Percentiles rank a stretch among this genome's conserved stretches.
phyloP scores from a whole-genome alignment of 1,284 basidiomycete genomes.

The Pterulicium gracile region DNA sequence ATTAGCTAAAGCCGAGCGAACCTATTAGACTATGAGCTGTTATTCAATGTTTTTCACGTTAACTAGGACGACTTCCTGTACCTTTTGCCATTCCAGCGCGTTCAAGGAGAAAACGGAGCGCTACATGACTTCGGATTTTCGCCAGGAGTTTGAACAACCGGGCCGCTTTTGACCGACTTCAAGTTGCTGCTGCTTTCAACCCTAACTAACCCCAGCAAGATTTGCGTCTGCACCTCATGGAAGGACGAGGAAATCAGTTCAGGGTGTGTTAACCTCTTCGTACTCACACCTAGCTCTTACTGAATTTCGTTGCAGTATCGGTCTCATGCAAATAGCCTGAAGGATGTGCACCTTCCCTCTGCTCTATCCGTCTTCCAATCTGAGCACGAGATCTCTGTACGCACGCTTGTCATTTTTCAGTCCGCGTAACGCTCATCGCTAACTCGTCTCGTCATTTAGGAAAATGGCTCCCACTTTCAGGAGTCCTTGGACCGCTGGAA shows the following conservation, averaged over 20 bases:
- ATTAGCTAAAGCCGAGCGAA: not conserved
- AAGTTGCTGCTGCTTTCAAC: not conserved
- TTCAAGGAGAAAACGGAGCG: not conserved
- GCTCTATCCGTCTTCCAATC: conserved; percentile 44
- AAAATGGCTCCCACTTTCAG: conserved; percentile 65
- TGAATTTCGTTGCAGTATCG: conserved; percentile 38
- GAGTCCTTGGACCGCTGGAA: conserved; percentile 60
- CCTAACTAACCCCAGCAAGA: not conserved
- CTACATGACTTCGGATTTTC: not conserved
- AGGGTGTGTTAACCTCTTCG: conserved; percentile 15
- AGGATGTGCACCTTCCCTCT: conserved; percentile 62
- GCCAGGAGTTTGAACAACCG: not conserved
- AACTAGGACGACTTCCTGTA: not conserved
- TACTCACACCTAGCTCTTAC: not conserved
- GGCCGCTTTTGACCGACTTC: not conserved
- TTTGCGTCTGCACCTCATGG: not conserved
- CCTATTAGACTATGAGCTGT: not conserved
- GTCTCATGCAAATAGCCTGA: conserved; percentile 57
- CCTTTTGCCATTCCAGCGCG: not conserved
- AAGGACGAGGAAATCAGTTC: conserved; percentile 18
- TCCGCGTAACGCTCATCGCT: conserved; percentile 6
- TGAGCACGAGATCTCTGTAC: conserved; percentile 50
- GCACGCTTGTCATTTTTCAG: conserved; percentile 11
- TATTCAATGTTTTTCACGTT: too few relatives aligned
- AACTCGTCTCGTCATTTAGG: conserved; percentile 29